phyloP scores from a whole-genome alignment of 331 rosid species.

The Acacia pycnantha region DNA sequence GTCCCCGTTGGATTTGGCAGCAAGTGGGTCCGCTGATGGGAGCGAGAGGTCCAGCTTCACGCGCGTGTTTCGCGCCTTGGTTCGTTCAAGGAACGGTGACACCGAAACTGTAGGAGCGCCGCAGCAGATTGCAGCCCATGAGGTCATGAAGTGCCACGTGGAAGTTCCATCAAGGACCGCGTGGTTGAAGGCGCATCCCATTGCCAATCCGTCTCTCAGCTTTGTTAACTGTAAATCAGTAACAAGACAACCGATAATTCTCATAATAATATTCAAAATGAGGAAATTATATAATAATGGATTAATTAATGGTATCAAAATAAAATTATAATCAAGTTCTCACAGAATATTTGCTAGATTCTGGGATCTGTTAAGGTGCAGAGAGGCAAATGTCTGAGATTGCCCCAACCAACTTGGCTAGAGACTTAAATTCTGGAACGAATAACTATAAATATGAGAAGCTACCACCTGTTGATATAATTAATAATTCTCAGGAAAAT shows the following conservation, averaged over 20 bases:
- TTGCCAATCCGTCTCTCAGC: conserved; percentile 81
- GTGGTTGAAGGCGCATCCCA: conserved; percentile 92
- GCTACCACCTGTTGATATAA: not conserved
- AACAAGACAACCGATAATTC: not conserved
- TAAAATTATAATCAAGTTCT: not conserved
- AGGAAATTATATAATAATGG: not conserved
- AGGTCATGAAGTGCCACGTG: conserved; percentile 94
- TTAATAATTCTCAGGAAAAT: not conserved
- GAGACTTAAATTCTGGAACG: not conserved
- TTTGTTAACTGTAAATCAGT: conserved; percentile 59
- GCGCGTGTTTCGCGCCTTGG: conserved; percentile 75
- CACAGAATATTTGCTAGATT: not conserved
- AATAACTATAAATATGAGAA: not conserved
- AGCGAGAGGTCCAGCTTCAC: conserved; percentile 72
- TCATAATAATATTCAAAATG: not conserved
- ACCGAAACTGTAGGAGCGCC: conserved; percentile 54
- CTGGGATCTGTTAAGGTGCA: not conserved
- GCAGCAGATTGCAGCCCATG: conserved; percentile 79
- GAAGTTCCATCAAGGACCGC: conserved; percentile 84
- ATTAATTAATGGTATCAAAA: too few species aligned
- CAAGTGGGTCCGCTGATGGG: conserved; percentile 40
- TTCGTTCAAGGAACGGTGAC: conserved; percentile 70
- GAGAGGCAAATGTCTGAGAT: not conserved
- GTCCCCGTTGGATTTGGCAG: conserved; percentile 25
- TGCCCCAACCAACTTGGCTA: not conserved